Evolutionary conservation across 768 basidiomycete species (phyloP).

Genomic region (Crassisporium funariophilum): DNA sequence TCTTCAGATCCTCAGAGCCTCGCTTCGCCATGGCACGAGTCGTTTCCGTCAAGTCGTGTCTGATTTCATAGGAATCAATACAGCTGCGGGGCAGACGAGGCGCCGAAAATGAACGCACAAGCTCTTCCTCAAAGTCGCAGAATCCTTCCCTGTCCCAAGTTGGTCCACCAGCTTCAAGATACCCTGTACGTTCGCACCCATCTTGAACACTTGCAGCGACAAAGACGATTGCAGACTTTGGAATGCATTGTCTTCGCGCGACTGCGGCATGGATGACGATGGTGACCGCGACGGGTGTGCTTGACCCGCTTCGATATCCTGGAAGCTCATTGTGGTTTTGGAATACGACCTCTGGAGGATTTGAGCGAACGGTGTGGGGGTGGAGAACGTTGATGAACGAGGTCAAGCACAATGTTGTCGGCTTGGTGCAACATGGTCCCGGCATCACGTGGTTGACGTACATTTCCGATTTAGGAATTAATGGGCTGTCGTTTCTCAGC

Average conservation of each 20-base stretch:
- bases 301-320: constrained; percentile 55
- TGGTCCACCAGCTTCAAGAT: constrained; percentile 97
- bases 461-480: too few species aligned
- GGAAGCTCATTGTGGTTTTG: constrained; percentile 49
- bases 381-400: background rate
- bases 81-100: background rate
- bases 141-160: constrained; percentile 84
- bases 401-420: too few species aligned
- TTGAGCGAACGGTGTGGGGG: background rate
- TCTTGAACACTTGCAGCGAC: constrained; percentile 96
- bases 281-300: constrained; percentile 37
- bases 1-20: constrained; percentile 92
- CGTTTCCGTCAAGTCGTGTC: constrained; percentile 92
- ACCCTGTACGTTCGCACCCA: constrained; percentile 95
- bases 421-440: too few species aligned
- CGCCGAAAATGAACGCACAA: constrained; percentile 54
- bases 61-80: constrained; percentile 30
- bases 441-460: too few species aligned
- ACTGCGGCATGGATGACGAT: constrained; percentile 37
- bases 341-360: background rate
- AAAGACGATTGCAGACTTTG: constrained; percentile 74
- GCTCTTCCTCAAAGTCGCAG: constrained; percentile 74
- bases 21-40: constrained; percentile 95
- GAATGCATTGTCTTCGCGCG: constrained; percentile 75
- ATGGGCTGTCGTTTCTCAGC: too few species aligned